phyloP scores from a whole-genome alignment of 768 basidiomycete genomes.

The Russula foetens region DNA sequence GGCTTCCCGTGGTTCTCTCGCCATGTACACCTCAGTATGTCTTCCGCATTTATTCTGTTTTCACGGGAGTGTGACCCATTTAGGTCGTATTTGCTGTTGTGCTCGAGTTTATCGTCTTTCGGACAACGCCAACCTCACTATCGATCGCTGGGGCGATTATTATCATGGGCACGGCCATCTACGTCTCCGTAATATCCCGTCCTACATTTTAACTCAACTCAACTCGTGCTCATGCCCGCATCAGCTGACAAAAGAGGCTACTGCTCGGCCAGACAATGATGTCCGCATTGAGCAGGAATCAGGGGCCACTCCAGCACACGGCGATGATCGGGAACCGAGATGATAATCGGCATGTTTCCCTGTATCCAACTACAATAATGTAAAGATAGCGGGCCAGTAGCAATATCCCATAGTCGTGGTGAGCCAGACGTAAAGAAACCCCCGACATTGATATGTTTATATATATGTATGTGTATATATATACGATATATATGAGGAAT shows the following conservation, averaged over 20 bases:
- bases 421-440: neutral
- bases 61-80: neutral
- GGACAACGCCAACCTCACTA: constrained; percentile 46
- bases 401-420: neutral
- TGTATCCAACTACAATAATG: no score
- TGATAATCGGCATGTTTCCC: neutral
- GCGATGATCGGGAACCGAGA: neutral
- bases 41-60: constrained; percentile 16
- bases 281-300: neutral
- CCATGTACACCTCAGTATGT: constrained; percentile 46
- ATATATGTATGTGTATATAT: neutral
- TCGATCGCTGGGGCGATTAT: constrained; percentile 56
- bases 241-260: constrained; percentile 5
- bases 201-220: neutral
- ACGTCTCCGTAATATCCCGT: constrained; percentile 46
- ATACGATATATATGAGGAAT: no score
- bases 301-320: neutral
- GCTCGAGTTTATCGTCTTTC: constrained; percentile 60
- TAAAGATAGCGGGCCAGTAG: neutral
- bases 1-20: constrained; percentile 54
- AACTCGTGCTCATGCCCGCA: neutral
- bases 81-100: constrained; percentile 62
- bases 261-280: neutral
- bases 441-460: no score
- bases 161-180: constrained; percentile 56